A percentile compares a stretch with the other conserved stretches of the same genome.
phyloP scores from a whole-genome alignment of 257 asterid species.

The Solanum dulcamara region DNA sequence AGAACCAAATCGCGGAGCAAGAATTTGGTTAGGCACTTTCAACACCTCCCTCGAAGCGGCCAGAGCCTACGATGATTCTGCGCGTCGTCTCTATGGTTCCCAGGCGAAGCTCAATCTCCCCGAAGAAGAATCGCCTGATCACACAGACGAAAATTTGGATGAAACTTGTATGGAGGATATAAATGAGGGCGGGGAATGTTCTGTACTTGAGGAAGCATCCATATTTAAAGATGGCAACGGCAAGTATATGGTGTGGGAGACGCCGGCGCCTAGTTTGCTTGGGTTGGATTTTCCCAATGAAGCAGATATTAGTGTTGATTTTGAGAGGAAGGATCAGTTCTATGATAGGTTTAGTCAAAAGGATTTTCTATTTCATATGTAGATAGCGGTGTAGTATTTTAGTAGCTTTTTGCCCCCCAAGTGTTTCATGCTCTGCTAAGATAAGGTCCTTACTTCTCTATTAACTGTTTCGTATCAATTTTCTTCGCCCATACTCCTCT shows the following conservation, averaged over 20 bases:
- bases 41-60: conserved; percentile 60
- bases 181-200: background rate
- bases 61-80: conserved; percentile 63
- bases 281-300: conserved; percentile 26
- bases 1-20: conserved; percentile 63
- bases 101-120: conserved; percentile 52
- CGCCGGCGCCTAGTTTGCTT: conserved; percentile 51
- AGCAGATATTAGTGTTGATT: background rate
- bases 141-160: too few relatives aligned
- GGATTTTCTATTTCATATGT: background rate
- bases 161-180: background rate
- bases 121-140: background rate
- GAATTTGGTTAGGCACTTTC: conserved; percentile 80
- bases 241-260: conserved; percentile 24
- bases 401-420: background rate
- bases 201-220: conserved; percentile 41
- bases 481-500: background rate
- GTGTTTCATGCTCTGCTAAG: background rate
- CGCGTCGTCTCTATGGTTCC: conserved; percentile 41
- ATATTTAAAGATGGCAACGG: conserved; percentile 24
- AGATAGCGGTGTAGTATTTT: background rate
- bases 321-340: background rate
- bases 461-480: too few relatives aligned
- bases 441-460: too few relatives aligned
- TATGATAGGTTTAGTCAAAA: background rate